Evolutionary conservation across 2,329 filamentous ascomycete genomes (phyloP), one percentile per base, ranked within the genome.

Genomic region (Neopestalotiopsis clavispora): DNA sequence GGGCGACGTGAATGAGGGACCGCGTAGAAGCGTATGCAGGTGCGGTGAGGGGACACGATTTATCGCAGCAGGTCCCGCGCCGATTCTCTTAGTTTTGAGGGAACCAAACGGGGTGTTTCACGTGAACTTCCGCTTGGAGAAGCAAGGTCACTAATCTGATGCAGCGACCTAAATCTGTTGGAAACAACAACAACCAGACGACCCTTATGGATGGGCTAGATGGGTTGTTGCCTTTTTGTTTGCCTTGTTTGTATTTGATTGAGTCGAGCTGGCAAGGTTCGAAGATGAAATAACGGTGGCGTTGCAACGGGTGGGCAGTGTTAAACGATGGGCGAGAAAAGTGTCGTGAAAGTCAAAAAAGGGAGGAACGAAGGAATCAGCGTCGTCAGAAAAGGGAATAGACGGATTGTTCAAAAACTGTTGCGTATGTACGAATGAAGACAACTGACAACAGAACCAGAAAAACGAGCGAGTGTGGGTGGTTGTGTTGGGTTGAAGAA

Each of bases 1-100:
- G 38, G 30, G 62, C 45, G 63, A 67, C 64, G 68, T 67, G 14
- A 66, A 67, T 30, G 68, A 40, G 28, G 67, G 45, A 57, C 66
- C 49, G 65, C 20, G 38, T 23, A n/a, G 23, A 38, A 65, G 30
- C 32, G 34, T 38, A 40, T 23, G 6, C 9, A 62, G 23, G 23
- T n/a, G n/a, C 17, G 45, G 45, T n/a, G 59, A n/a, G 13, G 14
- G 23, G 34, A 17, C n/a, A 34, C 23, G 3, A n/a, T 20, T 60
- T 62, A 52, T 65, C 62, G 42, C 20, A 65, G 62, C 52, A 34
- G 23, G 30, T 23, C 42, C 38, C 62, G 42, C 62, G 62, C 17
- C 42, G 20, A n/a, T 40, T 45, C 64, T 28, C 10, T 65, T 38
- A 13, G 42, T 40, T 38, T 52, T 20, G 45, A 52, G 45, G 14